Conservation (phyloP, 352 stramenopile genomes). For the Nothophytophthora sp. region DNA sequence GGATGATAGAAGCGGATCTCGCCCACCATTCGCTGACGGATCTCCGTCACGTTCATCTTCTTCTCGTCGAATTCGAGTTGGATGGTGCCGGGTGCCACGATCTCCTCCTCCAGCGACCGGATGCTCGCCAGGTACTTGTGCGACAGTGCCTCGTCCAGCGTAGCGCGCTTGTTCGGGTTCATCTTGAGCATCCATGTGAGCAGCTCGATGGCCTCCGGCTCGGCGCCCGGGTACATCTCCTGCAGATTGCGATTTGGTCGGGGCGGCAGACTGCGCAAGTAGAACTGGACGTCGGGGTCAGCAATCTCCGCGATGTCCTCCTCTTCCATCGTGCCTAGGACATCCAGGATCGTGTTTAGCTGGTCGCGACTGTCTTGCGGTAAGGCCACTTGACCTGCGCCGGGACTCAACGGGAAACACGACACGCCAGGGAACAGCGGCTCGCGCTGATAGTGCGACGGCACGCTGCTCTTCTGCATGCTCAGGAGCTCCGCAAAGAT, state of each 20-base stretch:
- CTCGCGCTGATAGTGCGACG: constrained; percentile 93
- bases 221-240: constrained; percentile 83
- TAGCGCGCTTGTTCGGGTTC: constrained; percentile 82
- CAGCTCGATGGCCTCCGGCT: constrained; percentile 81
- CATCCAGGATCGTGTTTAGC: constrained; percentile 86
- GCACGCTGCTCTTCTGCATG: constrained; percentile 96
- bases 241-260: constrained; percentile 73
- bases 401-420: constrained; percentile 85
- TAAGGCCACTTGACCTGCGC: constrained; percentile 69
- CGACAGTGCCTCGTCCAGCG: constrained; percentile 75
- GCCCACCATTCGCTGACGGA: constrained; percentile 78
- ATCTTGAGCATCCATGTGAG: constrained; percentile 87
- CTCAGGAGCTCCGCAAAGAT: constrained; percentile 95
- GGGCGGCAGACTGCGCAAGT: constrained; percentile 72
- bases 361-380: constrained; percentile 86
- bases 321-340: constrained; percentile 86
- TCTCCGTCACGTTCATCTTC: constrained; percentile 82
- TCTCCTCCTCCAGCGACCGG: constrained; percentile 83
- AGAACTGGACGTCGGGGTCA: constrained; percentile 82
- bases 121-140: constrained; percentile 89
- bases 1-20: constrained; percentile 85
- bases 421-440: constrained; percentile 95
- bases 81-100: constrained; percentile 81
- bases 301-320: constrained; percentile 87
- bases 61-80: constrained; percentile 88